Conservation (phyloP, 345 rosid genomes). For the Salix udensis region DNA sequence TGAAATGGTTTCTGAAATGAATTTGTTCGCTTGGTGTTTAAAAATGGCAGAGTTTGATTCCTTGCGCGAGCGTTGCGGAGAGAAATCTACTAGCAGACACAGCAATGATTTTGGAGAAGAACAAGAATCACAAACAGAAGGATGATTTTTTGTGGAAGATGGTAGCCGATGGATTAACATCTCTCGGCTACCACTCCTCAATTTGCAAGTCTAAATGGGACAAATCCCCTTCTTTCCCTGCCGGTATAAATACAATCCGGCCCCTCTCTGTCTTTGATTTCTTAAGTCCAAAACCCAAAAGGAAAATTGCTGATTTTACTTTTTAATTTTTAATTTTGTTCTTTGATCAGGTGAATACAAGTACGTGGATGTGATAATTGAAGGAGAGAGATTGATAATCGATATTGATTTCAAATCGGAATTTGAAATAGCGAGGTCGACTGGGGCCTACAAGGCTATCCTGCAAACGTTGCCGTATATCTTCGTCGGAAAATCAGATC, state of each 20-base stretch:
- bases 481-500: constrained; percentile 67
- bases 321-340: neutral
- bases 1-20: neutral
- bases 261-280: neutral
- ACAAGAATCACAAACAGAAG: constrained; percentile 59
- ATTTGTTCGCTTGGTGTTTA: neutral
- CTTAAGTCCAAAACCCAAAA: neutral
- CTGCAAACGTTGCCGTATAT: constrained; percentile 67
- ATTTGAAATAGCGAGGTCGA: constrained; percentile 84
- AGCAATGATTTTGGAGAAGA: constrained; percentile 74
- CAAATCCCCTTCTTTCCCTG: constrained; percentile 61
- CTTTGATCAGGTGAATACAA: constrained; percentile 61
- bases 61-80: constrained; percentile 64
- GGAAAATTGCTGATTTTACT: neutral
- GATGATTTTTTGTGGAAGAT: constrained; percentile 60
- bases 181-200: constrained; percentile 64
- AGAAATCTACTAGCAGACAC: constrained; percentile 78
- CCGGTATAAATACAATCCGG: constrained; percentile 40
- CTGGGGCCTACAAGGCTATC: constrained; percentile 62
- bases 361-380: constrained; percentile 60
- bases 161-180: constrained; percentile 53
- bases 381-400: constrained; percentile 59
- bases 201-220: constrained; percentile 98
- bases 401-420: constrained; percentile 82
- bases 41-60: constrained; percentile 56